A percentile compares a stretch with the other conserved stretches of the same genome.
Conservation (phyloP, 2,329 filamentous ascomycete genomes). For the Neofusicoccum ribis region DNA sequence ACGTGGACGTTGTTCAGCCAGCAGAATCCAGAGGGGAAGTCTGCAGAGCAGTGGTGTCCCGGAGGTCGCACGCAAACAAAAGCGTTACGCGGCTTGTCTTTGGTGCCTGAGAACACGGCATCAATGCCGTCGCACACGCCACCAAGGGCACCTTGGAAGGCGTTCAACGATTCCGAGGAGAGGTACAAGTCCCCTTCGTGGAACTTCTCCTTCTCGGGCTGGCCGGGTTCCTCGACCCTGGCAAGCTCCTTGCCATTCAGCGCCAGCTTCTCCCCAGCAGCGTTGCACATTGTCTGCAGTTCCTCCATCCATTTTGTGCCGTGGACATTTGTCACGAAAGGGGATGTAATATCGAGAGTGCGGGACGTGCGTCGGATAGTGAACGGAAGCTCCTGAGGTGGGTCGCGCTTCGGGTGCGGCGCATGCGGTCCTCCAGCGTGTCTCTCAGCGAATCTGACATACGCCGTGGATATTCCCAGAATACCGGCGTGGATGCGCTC, state of each 20-base stretch:
- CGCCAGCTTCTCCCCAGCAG: conserved; percentile 75
- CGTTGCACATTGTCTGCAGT: conserved; percentile 78
- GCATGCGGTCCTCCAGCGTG: conserved; percentile 71
- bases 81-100: conserved; percentile 65
- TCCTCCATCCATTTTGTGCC: conserved; percentile 93
- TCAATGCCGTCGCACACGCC: conserved; percentile 94
- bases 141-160: conserved; percentile 87
- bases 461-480: conserved; percentile 80
- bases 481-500: conserved; percentile 85
- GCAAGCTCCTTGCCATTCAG: conserved; percentile 75
- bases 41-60: conserved; percentile 90
- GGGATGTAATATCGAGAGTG: conserved; percentile 68
- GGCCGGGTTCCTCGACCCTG: conserved; percentile 45
- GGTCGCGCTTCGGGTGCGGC: conserved; percentile 63
- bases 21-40: conserved; percentile 91
- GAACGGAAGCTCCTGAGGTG: conserved; percentile 70
- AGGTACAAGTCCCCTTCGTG: conserved; percentile 92
- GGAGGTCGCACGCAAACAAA: conserved; percentile 93
- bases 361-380: conserved; percentile 79
- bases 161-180: conserved; percentile 79
- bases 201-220: conserved; percentile 64
- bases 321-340: conserved; percentile 86
- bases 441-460: conserved; percentile 83
- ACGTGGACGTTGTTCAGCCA: conserved; percentile 99
- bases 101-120: conserved; percentile 65